A percentile compares a stretch with the other conserved stretches of the same genome.
Evolutionary conservation across 2,329 filamentous ascomycete genomes (phyloP).

Genomic region (Penicillium frequentans): DNA sequence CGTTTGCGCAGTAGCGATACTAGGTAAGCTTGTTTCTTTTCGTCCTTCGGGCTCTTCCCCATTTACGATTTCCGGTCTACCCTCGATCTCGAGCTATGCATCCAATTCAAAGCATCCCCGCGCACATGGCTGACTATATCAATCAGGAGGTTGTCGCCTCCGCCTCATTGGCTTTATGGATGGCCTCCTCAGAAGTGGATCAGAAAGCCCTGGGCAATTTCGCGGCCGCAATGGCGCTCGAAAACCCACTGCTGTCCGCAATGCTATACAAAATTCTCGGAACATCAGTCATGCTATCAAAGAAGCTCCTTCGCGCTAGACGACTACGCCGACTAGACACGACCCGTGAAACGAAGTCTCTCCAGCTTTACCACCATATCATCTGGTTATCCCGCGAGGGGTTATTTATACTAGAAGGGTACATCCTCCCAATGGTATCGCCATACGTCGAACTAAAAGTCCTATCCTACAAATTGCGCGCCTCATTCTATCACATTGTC

Average conservation of each 20-base stretch:
- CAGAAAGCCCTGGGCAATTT: constrained; percentile 94
- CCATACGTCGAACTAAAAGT: constrained; percentile 83
- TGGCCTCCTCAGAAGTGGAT: constrained; percentile 97
- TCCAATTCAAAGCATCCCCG: neutral
- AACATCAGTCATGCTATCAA: constrained; percentile 82
- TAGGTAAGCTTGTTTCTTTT: constrained; percentile 28
- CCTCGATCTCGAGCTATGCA: neutral
- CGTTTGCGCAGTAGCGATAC: constrained; percentile 28
- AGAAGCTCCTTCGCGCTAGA: constrained; percentile 77
- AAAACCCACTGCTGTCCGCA: constrained; percentile 71
- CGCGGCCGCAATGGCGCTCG: constrained; percentile 73
- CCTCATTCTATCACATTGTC: constrained; percentile 95
- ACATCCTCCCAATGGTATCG: constrained; percentile 80
- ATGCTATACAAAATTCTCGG: constrained; percentile 91
- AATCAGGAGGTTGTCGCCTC: constrained; percentile 31
- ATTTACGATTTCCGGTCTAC: too few species aligned
- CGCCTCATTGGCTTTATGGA: constrained; percentile 50
- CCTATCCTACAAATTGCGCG: constrained; percentile 84
- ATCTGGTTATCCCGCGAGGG: constrained; percentile 95
- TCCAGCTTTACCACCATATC: constrained; percentile 86
- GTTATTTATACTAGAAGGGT: constrained; percentile 78
- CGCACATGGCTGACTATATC: neutral
- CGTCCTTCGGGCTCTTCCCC: neutral
- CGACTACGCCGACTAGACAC: constrained; percentile 80
- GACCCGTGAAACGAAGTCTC: constrained; percentile 72